Base-by-base conservation (phyloP, 2,329 filamentous ascomycete species). In the Anisogramma anomala region DNA sequence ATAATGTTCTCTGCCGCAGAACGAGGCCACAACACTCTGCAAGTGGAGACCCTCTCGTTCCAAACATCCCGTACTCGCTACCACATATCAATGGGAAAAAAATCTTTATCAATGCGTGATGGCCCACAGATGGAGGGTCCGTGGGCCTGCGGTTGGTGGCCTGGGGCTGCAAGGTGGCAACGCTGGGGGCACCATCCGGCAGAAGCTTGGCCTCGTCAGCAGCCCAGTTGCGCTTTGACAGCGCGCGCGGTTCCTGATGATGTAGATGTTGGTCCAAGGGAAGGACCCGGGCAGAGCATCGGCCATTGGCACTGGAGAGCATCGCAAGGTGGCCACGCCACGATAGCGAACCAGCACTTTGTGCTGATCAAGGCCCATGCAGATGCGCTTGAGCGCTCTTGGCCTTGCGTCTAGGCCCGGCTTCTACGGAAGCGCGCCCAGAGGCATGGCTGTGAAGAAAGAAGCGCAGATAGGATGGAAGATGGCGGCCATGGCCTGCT, bases 391-490 rank as follows among this genome's bases (percentile, higher is more conserved):
- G 35, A 39, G 30, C 43, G 35, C 26, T 30, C 36, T 20, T 20
- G 17, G 18, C 19, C 13, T 15, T 27, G 18, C 26, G 35, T 17
- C 32, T 45, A 27, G 35, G 17, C 43, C 31, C 25, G 18, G n/a
- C n/a, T n/a, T n/a, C n/a, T n/a, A n/a, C n/a, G n/a, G n/a, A n/a
- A n/a, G n/a, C n/a, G n/a, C n/a, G n/a, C n/a, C n/a, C n/a, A n/a
- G n/a, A n/a, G n/a, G n/a, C n/a, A 23, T 23, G 6, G 9, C 22
- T 5, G 9, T 23, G 9, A 23, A 6, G 6, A 39, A 39, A 25
- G 40, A 43, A 46, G 28, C 43, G 43, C 43, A 36, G 39, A 28
- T 39, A 34, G 19, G 30, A 20, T 18, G 23, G 27, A 27, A 13
- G 18, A 33, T 11, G 22, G 38, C 28, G 18, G 33, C 32, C 35